Conservation (phyloP, 2,329 filamentous ascomycete genomes). For the Fusarium sp. region DNA sequence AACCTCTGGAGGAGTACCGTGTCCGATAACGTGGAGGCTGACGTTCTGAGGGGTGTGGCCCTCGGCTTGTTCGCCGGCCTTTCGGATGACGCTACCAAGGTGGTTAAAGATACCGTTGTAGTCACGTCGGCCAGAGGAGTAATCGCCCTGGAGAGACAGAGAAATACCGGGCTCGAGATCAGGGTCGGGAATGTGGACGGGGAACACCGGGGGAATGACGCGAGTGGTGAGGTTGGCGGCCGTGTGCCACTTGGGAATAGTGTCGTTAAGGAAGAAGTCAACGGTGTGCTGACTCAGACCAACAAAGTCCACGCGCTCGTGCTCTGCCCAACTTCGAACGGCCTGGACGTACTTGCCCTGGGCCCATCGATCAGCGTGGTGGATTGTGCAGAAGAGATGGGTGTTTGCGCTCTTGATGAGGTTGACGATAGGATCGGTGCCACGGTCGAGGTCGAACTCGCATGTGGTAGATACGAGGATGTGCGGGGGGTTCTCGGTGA, state of each 20-base stretch:
- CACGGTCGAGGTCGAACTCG: conserved; percentile 43
- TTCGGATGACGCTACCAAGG: conserved; percentile 40
- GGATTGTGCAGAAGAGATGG: conserved; percentile 45
- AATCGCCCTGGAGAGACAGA: conserved; percentile 47
- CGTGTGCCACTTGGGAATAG: conserved; percentile 38
- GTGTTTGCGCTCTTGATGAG: conserved; percentile 39
- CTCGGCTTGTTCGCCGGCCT: conserved; percentile 24
- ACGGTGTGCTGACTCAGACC: conserved; percentile 45
- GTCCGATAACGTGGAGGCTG: conserved; percentile 44
- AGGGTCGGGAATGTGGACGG: conserved; percentile 34
- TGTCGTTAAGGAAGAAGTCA: conserved; percentile 41
- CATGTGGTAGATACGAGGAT: conserved; percentile 47
- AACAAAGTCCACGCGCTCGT: conserved; percentile 43
- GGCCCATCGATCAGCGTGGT: conserved; percentile 46
- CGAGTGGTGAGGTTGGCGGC: conserved; percentile 31
- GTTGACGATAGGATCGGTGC: conserved; percentile 28
- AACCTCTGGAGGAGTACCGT: conserved; percentile 41
- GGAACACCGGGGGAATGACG: conserved; percentile 45
- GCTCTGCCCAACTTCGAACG: conserved; percentile 34
- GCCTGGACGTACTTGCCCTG: conserved; percentile 38
- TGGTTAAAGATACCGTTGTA: conserved; percentile 44
- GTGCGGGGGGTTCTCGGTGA: conserved; percentile 34
- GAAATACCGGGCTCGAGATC: conserved; percentile 32
- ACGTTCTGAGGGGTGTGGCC: conserved; percentile 29
- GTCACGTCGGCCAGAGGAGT: conserved; percentile 44